These are phyloP conservation scores for Discostella pseudostelligera DNA, from an alignment of 108 stramenopile species.

Conservation along the genomic window DNA sequence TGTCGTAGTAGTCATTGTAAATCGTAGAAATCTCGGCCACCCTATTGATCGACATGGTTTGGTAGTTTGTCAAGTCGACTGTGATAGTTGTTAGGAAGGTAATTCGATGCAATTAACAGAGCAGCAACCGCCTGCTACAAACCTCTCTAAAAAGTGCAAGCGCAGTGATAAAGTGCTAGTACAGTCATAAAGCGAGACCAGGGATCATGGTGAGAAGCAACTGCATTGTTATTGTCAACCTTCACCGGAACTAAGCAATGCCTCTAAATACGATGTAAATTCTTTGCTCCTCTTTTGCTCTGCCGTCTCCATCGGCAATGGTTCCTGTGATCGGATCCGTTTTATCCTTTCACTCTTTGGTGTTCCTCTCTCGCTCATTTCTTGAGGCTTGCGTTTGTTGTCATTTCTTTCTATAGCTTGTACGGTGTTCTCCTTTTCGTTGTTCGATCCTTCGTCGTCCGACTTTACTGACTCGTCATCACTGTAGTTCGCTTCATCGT, in stretches of 20 bases:
- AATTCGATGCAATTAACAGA: too few species aligned
- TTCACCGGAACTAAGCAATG: neutral
- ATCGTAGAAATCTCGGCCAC: too few species aligned
- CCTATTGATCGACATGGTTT: too few species aligned
- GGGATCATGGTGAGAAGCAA: too few species aligned
- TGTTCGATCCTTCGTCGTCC: neutral
- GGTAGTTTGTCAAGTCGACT: too few species aligned
- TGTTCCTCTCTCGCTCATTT: slow-evolving; percentile 4
- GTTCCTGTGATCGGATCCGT: neutral
- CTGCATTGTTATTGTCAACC: neutral
- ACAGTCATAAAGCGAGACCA: too few species aligned
- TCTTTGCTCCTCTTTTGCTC: slow-evolving; percentile 23
- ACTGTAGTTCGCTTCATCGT: slow-evolving; percentile 17
- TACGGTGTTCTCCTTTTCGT: neutral
- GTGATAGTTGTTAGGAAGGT: too few species aligned
- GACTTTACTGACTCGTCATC: neutral
- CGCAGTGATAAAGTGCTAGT: too few species aligned
- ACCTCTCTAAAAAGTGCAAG: too few species aligned
- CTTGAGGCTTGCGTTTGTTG: slow-evolving; percentile 11
- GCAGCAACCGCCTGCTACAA: too few species aligned
- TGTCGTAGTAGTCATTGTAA: too few species aligned
- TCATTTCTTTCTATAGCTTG: neutral
- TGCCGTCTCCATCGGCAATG: neutral
- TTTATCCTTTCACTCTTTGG: neutral
- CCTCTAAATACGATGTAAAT: slow-evolving; percentile 17